Percentiles rank a stretch among this genome's conserved stretches.
phyloP scores from a whole-genome alignment of 129 eudicot species.

The Pittosporum tobira region DNA sequence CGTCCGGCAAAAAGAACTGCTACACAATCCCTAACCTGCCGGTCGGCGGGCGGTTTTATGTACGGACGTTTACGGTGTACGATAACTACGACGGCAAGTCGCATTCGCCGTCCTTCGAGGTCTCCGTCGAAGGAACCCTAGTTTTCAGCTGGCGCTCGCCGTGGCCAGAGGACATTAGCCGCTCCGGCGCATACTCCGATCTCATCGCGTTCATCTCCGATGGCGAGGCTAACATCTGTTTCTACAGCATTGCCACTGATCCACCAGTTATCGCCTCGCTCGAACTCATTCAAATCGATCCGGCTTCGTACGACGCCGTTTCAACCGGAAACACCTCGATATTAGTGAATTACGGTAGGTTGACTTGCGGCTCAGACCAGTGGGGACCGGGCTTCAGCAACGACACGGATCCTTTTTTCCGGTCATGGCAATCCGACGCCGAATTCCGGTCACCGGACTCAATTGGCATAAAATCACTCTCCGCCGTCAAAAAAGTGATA shows the following conservation, averaged over 20 bases:
- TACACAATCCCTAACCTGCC: conserved; percentile 56
- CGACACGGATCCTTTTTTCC: conserved; percentile 62
- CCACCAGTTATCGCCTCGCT: conserved; percentile 76
- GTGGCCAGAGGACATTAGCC: conserved; percentile 54
- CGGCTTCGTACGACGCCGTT: conserved; percentile 44
- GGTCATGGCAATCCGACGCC: conserved; percentile 76
- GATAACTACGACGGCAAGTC: conserved; percentile 79
- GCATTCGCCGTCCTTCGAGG: conserved; percentile 74
- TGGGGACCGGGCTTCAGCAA: conserved; percentile 96
- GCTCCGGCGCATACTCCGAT: conserved; percentile 75
- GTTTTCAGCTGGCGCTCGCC: conserved; percentile 87
- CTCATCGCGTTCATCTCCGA: conserved; percentile 46
- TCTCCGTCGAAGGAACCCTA: conserved; percentile 62
- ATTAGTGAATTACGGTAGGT: conserved; percentile 75
- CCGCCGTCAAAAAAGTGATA: conserved; percentile 37
- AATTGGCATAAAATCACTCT: conserved; percentile 26
- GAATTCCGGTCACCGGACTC: conserved; percentile 28
- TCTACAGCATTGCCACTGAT: conserved; percentile 92
- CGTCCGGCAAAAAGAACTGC: conserved; percentile 88
- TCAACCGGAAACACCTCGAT: conserved; percentile 32
- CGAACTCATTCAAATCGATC: conserved; percentile 54
- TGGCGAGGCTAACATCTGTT: conserved; percentile 58
- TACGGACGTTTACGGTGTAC: conserved; percentile 78
- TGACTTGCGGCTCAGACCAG: conserved; percentile 60
- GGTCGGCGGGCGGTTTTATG: conserved; percentile 42